Evolutionary conservation across 352 stramenopile genomes (phyloP).

Genomic region (Phytophthora ohioensis): DNA sequence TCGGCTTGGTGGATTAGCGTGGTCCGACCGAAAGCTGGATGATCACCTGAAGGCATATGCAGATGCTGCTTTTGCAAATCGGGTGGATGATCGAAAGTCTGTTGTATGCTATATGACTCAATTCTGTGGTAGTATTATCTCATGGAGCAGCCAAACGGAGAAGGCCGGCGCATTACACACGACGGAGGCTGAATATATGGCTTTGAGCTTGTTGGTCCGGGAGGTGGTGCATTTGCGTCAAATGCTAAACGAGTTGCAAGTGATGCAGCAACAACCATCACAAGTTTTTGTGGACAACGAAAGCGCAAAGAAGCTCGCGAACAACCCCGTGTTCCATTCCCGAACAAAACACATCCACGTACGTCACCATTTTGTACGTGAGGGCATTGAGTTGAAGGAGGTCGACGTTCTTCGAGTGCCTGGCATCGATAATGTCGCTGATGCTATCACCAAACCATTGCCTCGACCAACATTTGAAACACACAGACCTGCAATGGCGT

Average conservation of each 20-base stretch:
- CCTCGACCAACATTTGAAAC: conserved; percentile 22
- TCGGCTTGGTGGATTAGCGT: conserved; percentile 6
- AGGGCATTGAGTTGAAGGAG: conserved; percentile 20
- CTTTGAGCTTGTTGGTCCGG: conserved; percentile 21
- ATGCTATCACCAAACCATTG: conserved; percentile 35
- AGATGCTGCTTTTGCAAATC: conserved; percentile 34
- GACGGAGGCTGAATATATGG: conserved; percentile 3
- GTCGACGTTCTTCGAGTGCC: conserved; percentile 28
- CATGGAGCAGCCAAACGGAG: conserved; percentile 32
- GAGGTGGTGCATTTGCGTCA: conserved; percentile 31
- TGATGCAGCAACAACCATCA: conserved; percentile 14
- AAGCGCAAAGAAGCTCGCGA: conserved; percentile 30
- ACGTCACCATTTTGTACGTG: conserved; percentile 27
- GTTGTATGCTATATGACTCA: conserved; percentile 29
- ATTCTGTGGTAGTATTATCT: conserved; percentile 29
- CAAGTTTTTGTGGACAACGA: conserved; percentile 34
- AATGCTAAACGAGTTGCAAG: conserved; percentile 30
- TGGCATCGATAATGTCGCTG: conserved; percentile 31
- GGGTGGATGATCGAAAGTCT: conserved; percentile 32
- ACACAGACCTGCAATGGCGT: conserved; percentile 16
- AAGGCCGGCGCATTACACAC: conserved; percentile 25
- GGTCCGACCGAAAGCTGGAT: conserved; percentile 8
- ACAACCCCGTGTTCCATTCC: conserved; percentile 27
- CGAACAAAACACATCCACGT: conserved; percentile 37
- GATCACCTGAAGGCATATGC: conserved; percentile 12